phyloP scores from a whole-genome alignment of 805 yeast species.

The Kockiozyma suomiensis region DNA sequence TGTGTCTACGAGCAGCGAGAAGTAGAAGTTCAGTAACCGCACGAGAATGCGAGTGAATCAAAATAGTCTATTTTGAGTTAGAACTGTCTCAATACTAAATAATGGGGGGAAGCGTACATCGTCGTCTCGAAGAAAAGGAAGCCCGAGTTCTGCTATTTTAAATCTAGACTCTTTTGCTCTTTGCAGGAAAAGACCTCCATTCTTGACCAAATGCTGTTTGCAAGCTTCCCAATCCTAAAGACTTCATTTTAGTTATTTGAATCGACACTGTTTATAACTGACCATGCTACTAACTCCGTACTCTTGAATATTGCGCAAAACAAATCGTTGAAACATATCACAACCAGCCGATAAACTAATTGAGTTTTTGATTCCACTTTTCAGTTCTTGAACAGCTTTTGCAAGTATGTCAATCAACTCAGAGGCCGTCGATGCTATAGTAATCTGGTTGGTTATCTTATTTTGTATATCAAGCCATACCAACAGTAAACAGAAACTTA shows the following conservation, averaged over 20 bases:
- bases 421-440: conserved; percentile 75
- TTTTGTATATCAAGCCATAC: not conserved
- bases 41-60: conserved; percentile 90
- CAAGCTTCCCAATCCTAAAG: conserved; percentile 89
- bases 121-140: conserved; percentile 89
- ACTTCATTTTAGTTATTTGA: not conserved
- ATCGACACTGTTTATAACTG: not conserved
- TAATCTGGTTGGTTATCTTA: not conserved
- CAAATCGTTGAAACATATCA: conserved; percentile 92
- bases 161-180: conserved; percentile 89
- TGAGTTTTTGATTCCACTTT: conserved; percentile 81
- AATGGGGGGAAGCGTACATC: conserved; percentile 53
- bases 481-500: conserved; percentile 23
- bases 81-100: not conserved
- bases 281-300: conserved; percentile 47
- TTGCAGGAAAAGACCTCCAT: conserved; percentile 87
- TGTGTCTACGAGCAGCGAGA: conserved; percentile 73
- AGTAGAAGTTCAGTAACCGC: conserved; percentile 77
- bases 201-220: conserved; percentile 81
- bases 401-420: conserved; percentile 83
- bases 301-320: conserved; percentile 81
- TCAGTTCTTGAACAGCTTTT: conserved; percentile 72
- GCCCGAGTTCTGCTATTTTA: conserved; percentile 83
- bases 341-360: conserved; percentile 96
- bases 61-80: conserved; percentile 45